Conservation (phyloP, 441 rosid genomes). For the California macrophylla region DNA sequence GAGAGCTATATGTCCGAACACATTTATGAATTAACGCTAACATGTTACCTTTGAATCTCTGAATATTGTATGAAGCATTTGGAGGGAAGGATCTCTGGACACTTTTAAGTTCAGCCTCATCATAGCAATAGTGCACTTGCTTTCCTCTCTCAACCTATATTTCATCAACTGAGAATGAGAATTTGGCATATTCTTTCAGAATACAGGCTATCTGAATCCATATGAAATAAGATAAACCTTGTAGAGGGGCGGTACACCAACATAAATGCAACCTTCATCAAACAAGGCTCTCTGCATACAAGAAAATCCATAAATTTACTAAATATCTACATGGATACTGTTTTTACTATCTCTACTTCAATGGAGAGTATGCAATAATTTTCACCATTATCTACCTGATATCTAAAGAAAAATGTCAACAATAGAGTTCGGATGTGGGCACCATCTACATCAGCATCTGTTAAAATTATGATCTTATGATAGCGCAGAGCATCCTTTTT, state of each 20-base stretch:
- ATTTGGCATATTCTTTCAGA: conserved; percentile 5
- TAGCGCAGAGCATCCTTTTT: conserved; percentile 75
- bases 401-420: conserved; percentile 84
- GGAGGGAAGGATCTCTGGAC: conserved; percentile 45
- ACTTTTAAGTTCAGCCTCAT: conserved; percentile 51
- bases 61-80: conserved; percentile 71
- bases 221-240: conserved; percentile 41
- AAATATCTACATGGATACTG: not conserved
- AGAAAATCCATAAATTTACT: conserved; percentile 10
- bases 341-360: not conserved
- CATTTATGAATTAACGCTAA: not conserved
- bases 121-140: conserved; percentile 57
- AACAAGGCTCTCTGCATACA: conserved; percentile 68
- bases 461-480: conserved; percentile 83
- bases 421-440: conserved; percentile 93
- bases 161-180: conserved; percentile 13
- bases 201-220: conserved; percentile 11
- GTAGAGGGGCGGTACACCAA: conserved; percentile 94
- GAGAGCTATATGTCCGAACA: not conserved
- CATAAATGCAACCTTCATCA: conserved; percentile 82
- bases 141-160: conserved; percentile 87
- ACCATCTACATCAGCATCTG: conserved; percentile 99
- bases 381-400: conserved; percentile 50
- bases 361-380: not conserved
- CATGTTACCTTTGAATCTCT: conserved; percentile 76